A percentile compares a stretch with the other conserved stretches of the same genome.
These are phyloP conservation scores for Microbotryum silenes-acaulis DNA, from an alignment of 1,284 basidiomycete species.

Conservation along the genomic window DNA sequence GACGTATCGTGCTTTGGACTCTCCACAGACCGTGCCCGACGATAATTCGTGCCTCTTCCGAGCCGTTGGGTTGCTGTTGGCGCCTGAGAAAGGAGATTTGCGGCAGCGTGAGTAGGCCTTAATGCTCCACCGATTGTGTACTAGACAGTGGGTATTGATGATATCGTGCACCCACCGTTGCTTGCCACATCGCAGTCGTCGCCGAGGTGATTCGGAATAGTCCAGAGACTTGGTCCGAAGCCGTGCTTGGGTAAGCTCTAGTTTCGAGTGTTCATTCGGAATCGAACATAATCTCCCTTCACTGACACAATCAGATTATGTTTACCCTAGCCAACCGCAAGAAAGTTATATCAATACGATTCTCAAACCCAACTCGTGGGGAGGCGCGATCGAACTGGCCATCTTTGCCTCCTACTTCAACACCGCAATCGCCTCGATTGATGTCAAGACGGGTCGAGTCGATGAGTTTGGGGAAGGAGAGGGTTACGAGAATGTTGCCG, in stretches of 20 bases:
- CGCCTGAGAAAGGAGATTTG: constrained; percentile 59
- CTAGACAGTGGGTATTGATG: too few species aligned
- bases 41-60: constrained; percentile 72
- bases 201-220: constrained; percentile 68
- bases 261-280: not conserved
- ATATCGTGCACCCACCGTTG: too few species aligned
- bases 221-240: constrained; percentile 65
- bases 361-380: constrained; percentile 71
- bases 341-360: constrained; percentile 73
- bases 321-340: constrained; percentile 42
- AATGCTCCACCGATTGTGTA: too few species aligned
- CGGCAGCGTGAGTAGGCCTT: too few species aligned
- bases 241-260: constrained; percentile 63
- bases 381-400: constrained; percentile 67
- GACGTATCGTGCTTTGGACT: too few species aligned
- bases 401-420: constrained; percentile 71
- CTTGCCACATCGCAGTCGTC: constrained; percentile 52
- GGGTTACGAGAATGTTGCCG: constrained; percentile 44
- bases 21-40: constrained; percentile 30
- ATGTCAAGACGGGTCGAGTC: constrained; percentile 83
- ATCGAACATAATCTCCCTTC: not conserved
- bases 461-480: constrained; percentile 64
- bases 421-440: constrained; percentile 79
- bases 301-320: not conserved
- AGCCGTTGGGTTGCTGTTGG: constrained; percentile 71